Percentiles rank a stretch among this genome's conserved stretches.
phyloP scores from a whole-genome alignment of 2,329 filamentous ascomycete genomes.

The Reticulascus tulasneorum region DNA sequence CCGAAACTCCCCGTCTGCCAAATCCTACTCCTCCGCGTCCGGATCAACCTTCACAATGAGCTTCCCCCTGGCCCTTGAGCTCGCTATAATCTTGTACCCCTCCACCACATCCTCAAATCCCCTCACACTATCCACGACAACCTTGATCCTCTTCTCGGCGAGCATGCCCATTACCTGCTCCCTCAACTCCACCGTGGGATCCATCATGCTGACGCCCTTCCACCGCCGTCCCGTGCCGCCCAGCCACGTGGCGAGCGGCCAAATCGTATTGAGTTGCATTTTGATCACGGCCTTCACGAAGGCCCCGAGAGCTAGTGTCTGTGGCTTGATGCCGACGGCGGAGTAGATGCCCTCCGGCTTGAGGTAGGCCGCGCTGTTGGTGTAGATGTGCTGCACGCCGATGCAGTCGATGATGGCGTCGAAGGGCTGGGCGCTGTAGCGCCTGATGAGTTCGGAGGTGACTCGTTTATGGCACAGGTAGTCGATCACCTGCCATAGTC shows the following conservation, averaged over 20 bases:
- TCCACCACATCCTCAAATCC: slow-evolving; percentile 30
- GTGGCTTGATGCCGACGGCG: slow-evolving; percentile 36
- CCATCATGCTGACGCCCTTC: slow-evolving; percentile 29
- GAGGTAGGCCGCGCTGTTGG: slow-evolving; percentile 33
- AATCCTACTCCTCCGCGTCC: not conserved
- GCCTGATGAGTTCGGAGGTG: slow-evolving; percentile 25
- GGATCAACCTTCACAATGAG: slow-evolving; percentile 30
- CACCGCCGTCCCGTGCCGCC: slow-evolving; percentile 34
- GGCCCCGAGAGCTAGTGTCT: slow-evolving; percentile 22
- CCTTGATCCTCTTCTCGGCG: slow-evolving; percentile 27
- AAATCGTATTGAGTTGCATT: slow-evolving; percentile 34
- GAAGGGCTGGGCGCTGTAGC: slow-evolving; percentile 27
- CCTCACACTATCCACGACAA: slow-evolving; percentile 33
- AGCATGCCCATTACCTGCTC: slow-evolving; percentile 27
- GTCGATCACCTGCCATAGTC: slow-evolving; percentile 32
- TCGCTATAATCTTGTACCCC: slow-evolving; percentile 30
- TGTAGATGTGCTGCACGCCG: slow-evolving; percentile 43
- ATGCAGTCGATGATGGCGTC: slow-evolving; percentile 47
- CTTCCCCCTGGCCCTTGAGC: slow-evolving; percentile 32
- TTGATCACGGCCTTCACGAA: slow-evolving; percentile 25
- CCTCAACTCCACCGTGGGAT: slow-evolving; percentile 25
- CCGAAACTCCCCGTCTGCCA: not conserved
- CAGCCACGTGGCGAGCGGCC: slow-evolving; percentile 29
- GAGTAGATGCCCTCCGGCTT: slow-evolving; percentile 32
- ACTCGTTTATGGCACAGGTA: slow-evolving; percentile 34